Base-by-base conservation (phyloP, 805 yeast genomes). In the Lachancea sp. region DNA sequence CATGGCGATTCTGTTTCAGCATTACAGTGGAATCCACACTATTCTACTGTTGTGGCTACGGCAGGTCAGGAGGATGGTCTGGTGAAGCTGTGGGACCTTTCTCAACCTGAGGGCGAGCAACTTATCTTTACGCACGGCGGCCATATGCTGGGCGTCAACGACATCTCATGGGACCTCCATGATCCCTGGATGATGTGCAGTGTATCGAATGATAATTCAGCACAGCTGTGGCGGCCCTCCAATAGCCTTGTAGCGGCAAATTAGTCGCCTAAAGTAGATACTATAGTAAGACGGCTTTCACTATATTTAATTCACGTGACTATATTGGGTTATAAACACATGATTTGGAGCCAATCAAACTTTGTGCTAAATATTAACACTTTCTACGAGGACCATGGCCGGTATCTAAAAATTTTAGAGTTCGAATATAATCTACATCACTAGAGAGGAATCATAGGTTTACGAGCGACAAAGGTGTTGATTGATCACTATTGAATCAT, bases 131-230 rank as follows among this genome's bases (percentile, higher is more conserved):
- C 71, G 3, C 97, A 89, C 61, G 81, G 79, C 3, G 97, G 97
- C 0, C 97, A 89, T 59, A 72, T 81, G 74, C 67, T 82, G n/a
- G 88, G 90, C 3, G 85, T 89, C 2, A 83, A 82, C 48, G 97
- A 88, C 51, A 63, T 87, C 21, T 72, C 77, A 24, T 89, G 97
- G 97, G 83, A 84, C 42, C 74, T 77, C 0, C 78, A 78, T 43
- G 83, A 77, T 42, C 75, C 77, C 3, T 75, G 81, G 75, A 69
- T 81, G 72, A 47, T 87, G 26, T 80, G 86, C 3, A 78, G 87
- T 52, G 90, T 83, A 4, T 77, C 86, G 0, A 87, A 83, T 52
- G 96, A 89, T 55, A 89, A 89, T 56, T 75, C 89, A 1, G 64
- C 88, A n/a, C 96, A 89, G 46, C 60, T 88, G 2, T 89, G 95